Evolutionary conservation across 495 filamentous ascomycete species (phyloP).

Genomic region (Trichoderma gamsii): DNA sequence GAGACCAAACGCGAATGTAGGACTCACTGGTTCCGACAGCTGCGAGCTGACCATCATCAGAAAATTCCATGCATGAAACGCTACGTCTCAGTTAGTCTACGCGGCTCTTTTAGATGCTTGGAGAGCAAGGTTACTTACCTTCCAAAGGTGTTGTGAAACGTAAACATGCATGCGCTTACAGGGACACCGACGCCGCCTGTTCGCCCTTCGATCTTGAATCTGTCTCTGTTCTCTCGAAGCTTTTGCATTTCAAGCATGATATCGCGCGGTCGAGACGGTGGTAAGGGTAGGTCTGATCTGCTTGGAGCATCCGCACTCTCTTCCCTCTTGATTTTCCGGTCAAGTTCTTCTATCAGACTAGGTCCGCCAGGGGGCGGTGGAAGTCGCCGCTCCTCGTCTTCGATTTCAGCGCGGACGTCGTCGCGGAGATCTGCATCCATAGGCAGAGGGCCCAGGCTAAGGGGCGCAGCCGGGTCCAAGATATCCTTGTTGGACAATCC

Average conservation of each 20-base stretch:
- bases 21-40: slow-evolving; percentile 87
- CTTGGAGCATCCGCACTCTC: slow-evolving; percentile 76
- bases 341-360: slow-evolving; percentile 69
- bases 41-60: slow-evolving; percentile 74
- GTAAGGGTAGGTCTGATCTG: slow-evolving; percentile 72
- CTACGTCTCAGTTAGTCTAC: slow-evolving; percentile 39
- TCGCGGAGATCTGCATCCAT: slow-evolving; percentile 71
- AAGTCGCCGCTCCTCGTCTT: slow-evolving; percentile 67
- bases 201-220: slow-evolving; percentile 73
- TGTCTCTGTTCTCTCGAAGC: slow-evolving; percentile 87
- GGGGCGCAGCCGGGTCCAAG: slow-evolving; percentile 46
- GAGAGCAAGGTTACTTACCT: slow-evolving; percentile 49
- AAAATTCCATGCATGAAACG: slow-evolving; percentile 87
- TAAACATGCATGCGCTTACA: slow-evolving; percentile 89
- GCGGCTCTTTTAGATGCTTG: neutral
- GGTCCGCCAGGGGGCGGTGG: slow-evolving; percentile 60
- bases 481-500: slow-evolving; percentile 73
- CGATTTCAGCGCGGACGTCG: slow-evolving; percentile 77
- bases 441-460: slow-evolving; percentile 72
- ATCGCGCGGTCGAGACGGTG: slow-evolving; percentile 77
- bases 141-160: slow-evolving; percentile 92
- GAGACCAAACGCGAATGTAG: slow-evolving; percentile 87
- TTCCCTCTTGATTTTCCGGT: slow-evolving; percentile 80
- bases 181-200: slow-evolving; percentile 75
- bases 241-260: slow-evolving; percentile 90